phyloP scores from a whole-genome alignment of 495 filamentous ascomycete species.

The Stereocaulon alpinum region DNA sequence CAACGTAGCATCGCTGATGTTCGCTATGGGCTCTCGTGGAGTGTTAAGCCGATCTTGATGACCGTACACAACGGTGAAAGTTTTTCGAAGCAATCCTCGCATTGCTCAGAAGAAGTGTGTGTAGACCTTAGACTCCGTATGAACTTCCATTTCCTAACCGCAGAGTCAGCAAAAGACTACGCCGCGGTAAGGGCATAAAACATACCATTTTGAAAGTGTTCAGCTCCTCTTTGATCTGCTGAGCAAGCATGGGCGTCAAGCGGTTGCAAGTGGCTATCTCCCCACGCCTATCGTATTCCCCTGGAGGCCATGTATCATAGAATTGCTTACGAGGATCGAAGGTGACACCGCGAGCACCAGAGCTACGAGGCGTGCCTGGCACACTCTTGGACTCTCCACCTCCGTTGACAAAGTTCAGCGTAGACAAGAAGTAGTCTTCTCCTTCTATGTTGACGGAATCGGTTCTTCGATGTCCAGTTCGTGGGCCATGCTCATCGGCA shows the following conservation, averaged over 20 bases:
- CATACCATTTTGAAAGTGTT: slow-evolving; percentile 99
- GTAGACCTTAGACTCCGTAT: slow-evolving; percentile 96
- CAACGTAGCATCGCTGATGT: background rate
- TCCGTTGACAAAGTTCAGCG: slow-evolving; percentile 50
- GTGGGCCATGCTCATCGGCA: slow-evolving; percentile 51
- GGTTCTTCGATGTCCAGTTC: slow-evolving; percentile 46
- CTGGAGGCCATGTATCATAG: slow-evolving; percentile 89
- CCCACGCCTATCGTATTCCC: slow-evolving; percentile 91
- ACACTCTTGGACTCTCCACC: slow-evolving; percentile 60
- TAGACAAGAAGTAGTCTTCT: slow-evolving; percentile 79
- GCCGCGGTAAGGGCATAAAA: slow-evolving; percentile 9
- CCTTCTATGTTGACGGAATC: slow-evolving; percentile 63
- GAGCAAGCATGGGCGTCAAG: slow-evolving; percentile 89
- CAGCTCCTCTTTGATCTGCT: slow-evolving; percentile 98
- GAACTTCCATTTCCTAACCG: slow-evolving; percentile 97
- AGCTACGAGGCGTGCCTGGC: slow-evolving; percentile 63
- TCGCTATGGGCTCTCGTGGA: background rate
- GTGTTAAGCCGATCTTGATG: background rate
- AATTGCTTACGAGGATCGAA: slow-evolving; percentile 93
- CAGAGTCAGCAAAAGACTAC: slow-evolving; percentile 28
- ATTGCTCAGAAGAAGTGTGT: slow-evolving; percentile 86
- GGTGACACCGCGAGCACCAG: slow-evolving; percentile 58
- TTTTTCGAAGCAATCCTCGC: background rate
- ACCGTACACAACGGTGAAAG: background rate
- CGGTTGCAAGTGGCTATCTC: slow-evolving; percentile 98